Conservation (phyloP, 1,284 basidiomycete species). For the Lentinula novae-zelandiae region DNA sequence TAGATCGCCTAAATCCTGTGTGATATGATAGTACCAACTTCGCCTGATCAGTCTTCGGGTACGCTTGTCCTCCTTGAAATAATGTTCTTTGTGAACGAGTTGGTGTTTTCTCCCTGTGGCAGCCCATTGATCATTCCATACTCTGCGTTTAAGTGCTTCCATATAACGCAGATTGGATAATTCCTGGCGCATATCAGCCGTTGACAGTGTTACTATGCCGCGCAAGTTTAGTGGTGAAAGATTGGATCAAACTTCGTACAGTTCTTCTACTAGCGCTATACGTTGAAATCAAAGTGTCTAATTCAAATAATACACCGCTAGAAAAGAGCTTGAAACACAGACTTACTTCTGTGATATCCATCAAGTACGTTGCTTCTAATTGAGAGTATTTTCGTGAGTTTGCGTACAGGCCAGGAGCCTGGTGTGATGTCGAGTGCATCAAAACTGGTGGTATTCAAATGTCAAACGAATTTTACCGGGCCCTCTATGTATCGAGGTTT, state of each 20-base stretch:
- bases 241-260: slow-evolving; percentile 14
- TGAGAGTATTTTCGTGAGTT: too few species aligned
- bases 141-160: slow-evolving; percentile 11
- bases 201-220: slow-evolving; percentile 14
- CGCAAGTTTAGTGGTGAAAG: slow-evolving; percentile 13
- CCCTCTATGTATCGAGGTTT: too few species aligned
- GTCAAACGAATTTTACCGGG: too few species aligned
- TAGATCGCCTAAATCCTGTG: slow-evolving; percentile 13
- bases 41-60: slow-evolving; percentile 10
- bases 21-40: slow-evolving; percentile 12
- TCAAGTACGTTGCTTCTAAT: neutral
- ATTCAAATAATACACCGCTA: slow-evolving; percentile 7
- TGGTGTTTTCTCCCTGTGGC: slow-evolving; percentile 9
- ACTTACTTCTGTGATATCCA: slow-evolving; percentile 9
- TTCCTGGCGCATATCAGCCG: slow-evolving; percentile 13
- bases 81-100: neutral
- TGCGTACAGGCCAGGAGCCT: too few species aligned
- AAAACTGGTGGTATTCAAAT: too few species aligned
- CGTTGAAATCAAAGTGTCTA: slow-evolving; percentile 3
- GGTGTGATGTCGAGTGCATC: too few species aligned
- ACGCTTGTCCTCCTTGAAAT: slow-evolving; percentile 10
- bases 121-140: slow-evolving; percentile 11
- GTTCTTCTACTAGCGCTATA: slow-evolving; percentile 15
- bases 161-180: slow-evolving; percentile 11
- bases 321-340: slow-evolving; percentile 3